A percentile compares a stretch with the other conserved stretches of the same genome.
Conservation (phyloP, 1,284 basidiomycete genomes). For the Moesziomyces sp. region DNA sequence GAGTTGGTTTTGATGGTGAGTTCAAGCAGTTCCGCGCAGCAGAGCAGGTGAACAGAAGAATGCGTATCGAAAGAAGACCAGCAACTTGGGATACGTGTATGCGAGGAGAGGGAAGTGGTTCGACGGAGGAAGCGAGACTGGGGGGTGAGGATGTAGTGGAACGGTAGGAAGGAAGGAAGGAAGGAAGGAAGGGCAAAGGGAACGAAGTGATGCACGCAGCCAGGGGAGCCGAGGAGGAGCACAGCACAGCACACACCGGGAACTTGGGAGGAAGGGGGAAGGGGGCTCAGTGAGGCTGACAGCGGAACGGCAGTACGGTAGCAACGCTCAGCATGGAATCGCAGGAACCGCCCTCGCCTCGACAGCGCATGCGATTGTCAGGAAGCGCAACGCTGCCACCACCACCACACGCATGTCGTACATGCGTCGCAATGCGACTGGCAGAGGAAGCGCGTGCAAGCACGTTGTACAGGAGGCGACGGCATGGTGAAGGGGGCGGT, state of each 20-base stretch:
- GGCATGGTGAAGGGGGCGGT: neutral
- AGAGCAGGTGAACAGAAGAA: slow-evolving; percentile 4
- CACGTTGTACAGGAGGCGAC: neutral
- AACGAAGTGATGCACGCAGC: neutral
- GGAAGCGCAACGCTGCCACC: neutral
- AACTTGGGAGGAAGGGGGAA: neutral
- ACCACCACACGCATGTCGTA: no score
- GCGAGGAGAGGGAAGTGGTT: slow-evolving; percentile 11
- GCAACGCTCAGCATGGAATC: neutral
- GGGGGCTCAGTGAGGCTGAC: neutral
- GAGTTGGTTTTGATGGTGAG: slow-evolving; percentile 13
- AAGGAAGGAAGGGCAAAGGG: slow-evolving; percentile 6
- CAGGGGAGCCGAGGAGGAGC: neutral
- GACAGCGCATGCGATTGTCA: neutral
- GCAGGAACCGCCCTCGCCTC: neutral
- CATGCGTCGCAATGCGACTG: no score
- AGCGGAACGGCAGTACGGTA: neutral
- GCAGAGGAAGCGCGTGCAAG: neutral
- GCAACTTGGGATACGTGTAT: slow-evolving; percentile 34
- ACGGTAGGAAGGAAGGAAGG: slow-evolving; percentile 8
- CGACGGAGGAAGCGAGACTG: slow-evolving; percentile 4
- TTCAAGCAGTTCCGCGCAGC: slow-evolving; percentile 24
- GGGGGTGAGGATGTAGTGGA: slow-evolving; percentile 10
- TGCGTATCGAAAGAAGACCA: slow-evolving; percentile 42
- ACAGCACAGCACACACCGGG: neutral